Base-by-base conservation (phyloP, 2,329 filamentous ascomycete genomes). In the Stachybotrys echinatus region DNA sequence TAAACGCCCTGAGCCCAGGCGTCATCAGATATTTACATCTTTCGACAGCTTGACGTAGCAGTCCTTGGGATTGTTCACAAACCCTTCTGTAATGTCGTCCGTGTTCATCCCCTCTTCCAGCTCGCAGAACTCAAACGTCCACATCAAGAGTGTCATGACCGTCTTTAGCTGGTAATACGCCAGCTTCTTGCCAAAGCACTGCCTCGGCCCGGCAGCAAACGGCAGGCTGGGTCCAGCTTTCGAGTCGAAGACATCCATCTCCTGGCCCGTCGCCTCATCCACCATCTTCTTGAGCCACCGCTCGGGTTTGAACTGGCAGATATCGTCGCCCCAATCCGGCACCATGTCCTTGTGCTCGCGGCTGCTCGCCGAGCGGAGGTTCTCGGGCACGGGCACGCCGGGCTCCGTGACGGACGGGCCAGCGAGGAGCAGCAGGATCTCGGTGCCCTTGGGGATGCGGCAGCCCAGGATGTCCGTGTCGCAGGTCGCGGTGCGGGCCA, bases 181-280 rank as follows among this genome's bases (percentile, higher is more conserved):
- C 51, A 73, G 51, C 53, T 57, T 64, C 48, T 61, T 63, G 0
- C 71, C 71, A 45, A 65, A 73, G 48, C 71, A 74, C 1, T 64
- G 65, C 2, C 71, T 55, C 3, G 64, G 60, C 0, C 71, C 71
- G 6, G 61, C 42, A 0, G 68, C 66, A 53, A 74, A 74, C 0
- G 64, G 56, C 21, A 71, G 54, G 12, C 51, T 59, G 0, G 69
- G 70, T 0, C 69, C 70, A 1, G 69, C 66, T 43, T 58, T 51
- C 1, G 61, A 48, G 42, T 67, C 62, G 38, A 67, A 71, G 17
- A 57, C 57, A 23, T 40, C 54, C 50, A 40, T 47, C 12, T 42
- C 23, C 12, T 45, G 47, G 12, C 54, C 55, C 23, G 44, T 37
- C 23, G 7, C 44, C 10, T 52, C 45, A 4, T 37, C 47, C 50